Conservation (phyloP, 2,329 filamentous ascomycete species). For the Pseudogymnoascus sp. region DNA sequence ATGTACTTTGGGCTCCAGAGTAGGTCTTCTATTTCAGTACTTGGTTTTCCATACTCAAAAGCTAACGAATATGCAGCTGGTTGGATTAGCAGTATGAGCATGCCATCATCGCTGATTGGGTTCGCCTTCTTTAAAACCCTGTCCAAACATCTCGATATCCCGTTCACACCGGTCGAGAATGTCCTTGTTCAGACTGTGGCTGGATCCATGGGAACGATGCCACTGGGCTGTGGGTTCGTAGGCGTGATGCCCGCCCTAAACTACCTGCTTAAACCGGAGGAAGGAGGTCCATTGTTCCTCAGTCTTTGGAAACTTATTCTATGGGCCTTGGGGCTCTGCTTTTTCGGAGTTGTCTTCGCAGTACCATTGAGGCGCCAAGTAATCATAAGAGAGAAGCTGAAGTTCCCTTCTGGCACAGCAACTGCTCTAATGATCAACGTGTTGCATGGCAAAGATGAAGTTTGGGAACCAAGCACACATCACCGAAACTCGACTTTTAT, state of each 20-base stretch:
- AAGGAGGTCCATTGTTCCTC: conserved; percentile 69
- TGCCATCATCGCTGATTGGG: conserved; percentile 90
- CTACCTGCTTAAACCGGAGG: conserved; percentile 69
- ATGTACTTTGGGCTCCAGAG: conserved; percentile 99
- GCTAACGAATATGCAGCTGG: conserved; percentile 47
- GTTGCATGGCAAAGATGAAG: conserved; percentile 58
- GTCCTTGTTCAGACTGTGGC: conserved; percentile 95
- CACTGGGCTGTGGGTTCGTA: conserved; percentile 89
- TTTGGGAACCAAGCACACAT: not conserved
- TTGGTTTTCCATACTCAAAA: not conserved
- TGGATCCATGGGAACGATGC: conserved; percentile 93
- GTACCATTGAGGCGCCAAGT: conserved; percentile 86
- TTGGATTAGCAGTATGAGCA: conserved; percentile 84
- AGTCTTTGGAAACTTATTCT: conserved; percentile 71
- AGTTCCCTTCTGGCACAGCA: conserved; percentile 91
- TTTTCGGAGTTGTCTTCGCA: conserved; percentile 95
- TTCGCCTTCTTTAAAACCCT: conserved; percentile 88
- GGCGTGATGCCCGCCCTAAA: conserved; percentile 91
- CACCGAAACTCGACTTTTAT: too few species aligned
- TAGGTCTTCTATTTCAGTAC: conserved; percentile 41
- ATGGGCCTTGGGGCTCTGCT: conserved; percentile 88
- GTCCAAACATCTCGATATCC: conserved; percentile 62
- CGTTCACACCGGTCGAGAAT: conserved; percentile 93
- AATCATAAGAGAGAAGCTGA: conserved; percentile 84
- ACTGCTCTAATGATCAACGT: conserved; percentile 91